Percentiles rank a stretch among this genome's conserved stretches.
Evolutionary conservation across 2,329 filamentous ascomycete genomes (phyloP).

Genomic region (Cladorrhinum sp.): DNA sequence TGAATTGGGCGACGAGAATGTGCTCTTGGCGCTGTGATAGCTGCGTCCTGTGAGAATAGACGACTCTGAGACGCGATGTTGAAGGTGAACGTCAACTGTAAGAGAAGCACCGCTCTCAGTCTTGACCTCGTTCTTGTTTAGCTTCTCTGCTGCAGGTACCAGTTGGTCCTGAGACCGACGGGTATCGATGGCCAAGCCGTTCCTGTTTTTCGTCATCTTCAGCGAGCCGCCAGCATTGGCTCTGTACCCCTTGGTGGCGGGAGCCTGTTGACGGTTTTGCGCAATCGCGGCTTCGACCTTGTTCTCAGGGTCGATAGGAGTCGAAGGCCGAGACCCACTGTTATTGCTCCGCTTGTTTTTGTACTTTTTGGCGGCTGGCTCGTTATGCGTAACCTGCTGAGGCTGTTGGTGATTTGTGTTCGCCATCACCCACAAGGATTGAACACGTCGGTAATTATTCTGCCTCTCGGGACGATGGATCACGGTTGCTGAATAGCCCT

Average conservation of each 20-base stretch:
- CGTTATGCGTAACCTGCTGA: neutral
- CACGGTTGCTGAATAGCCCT: neutral
- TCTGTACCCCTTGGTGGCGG: neutral
- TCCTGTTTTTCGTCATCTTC: neutral
- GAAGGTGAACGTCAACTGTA: neutral
- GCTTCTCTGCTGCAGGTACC: neutral
- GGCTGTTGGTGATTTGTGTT: neutral
- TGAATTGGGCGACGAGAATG: neutral
- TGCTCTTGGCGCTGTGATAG: neutral
- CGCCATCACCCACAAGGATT: neutral
- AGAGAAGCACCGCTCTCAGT: neutral
- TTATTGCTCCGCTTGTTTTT: neutral
- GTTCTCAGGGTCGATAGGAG: neutral
- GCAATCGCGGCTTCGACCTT: neutral
- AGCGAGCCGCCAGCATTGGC: neutral
- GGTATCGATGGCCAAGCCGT: neutral
- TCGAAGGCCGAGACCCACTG: neutral
- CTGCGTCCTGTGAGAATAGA: neutral
- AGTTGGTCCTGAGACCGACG: neutral
- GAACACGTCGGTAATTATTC: neutral
- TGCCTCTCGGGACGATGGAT: neutral
- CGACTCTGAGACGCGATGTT: neutral
- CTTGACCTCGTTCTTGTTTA: neutral
- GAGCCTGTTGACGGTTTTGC: neutral
- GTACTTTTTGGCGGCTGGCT: neutral